These are phyloP conservation scores for Solanum bulbocastanum DNA, from an alignment of 257 asterid species.

Conservation along the genomic window DNA sequence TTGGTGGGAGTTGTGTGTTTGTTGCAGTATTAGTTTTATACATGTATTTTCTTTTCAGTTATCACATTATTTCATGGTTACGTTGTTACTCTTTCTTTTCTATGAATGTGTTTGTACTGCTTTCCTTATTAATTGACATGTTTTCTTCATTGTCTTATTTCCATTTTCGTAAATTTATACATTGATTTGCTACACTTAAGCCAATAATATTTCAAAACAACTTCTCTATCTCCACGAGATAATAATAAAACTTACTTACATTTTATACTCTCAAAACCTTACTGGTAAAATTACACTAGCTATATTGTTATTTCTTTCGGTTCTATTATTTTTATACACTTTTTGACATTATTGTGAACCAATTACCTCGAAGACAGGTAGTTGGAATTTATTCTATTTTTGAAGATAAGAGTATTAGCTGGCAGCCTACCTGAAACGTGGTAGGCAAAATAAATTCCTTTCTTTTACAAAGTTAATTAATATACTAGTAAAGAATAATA, in stretches of 20 bases:
- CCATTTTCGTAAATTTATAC: no score
- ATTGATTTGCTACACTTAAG: no score
- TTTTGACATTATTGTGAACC: neutral
- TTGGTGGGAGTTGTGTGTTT: no score
- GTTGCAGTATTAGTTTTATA: no score
- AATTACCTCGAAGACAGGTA: neutral
- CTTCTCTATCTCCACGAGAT: rapidly evolving
- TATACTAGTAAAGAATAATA: neutral
- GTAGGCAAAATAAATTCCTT: neutral
- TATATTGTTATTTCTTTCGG: no score
- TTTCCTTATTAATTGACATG: neutral
- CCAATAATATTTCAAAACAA: neutral
- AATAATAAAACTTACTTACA: neutral
- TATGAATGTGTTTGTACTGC: no score
- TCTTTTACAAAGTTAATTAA: neutral
- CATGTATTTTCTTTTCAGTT: neutral
- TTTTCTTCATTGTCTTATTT: no score
- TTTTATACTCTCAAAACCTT: neutral
- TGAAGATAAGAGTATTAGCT: neutral
- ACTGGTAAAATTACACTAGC: neutral
- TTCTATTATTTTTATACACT: neutral
- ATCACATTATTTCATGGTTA: neutral
- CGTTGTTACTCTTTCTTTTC: no score
- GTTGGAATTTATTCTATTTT: neutral
- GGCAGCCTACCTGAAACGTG: neutral